Conservation (phyloP, 495 filamentous ascomycete genomes). For the Aspergillus leporis region DNA sequence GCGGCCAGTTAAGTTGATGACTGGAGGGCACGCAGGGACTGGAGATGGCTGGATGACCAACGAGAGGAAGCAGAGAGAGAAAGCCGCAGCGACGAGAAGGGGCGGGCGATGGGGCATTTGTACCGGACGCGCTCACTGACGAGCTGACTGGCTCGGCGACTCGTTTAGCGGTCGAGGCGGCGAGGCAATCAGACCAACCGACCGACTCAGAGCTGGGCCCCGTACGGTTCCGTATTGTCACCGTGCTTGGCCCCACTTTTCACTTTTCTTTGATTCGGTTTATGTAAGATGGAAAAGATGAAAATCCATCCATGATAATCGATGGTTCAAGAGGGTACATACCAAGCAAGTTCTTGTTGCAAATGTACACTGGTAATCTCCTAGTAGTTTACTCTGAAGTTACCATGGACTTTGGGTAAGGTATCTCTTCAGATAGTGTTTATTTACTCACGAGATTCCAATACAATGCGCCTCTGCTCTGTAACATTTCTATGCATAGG, state of each 20-base stretch:
- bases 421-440: no score
- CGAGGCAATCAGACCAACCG: slow-evolving; percentile 21
- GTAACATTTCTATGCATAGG: no score
- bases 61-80: slow-evolving; percentile 47
- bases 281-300: slow-evolving; percentile 1
- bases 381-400: no score
- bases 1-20: slow-evolving; percentile 27
- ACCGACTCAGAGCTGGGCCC: slow-evolving; percentile 6
- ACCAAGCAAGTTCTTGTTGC: no score
- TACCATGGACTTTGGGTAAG: no score
- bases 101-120: slow-evolving; percentile 52
- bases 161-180: slow-evolving; percentile 23
- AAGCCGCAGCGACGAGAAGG: slow-evolving; percentile 41
- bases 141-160: slow-evolving; percentile 29
- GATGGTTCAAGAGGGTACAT: no score
- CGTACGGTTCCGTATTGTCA: slow-evolving; percentile 21
- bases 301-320: neutral
- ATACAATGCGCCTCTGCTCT: no score
- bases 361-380: no score
- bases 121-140: slow-evolving; percentile 32
- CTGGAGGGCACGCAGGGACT: slow-evolving; percentile 30
- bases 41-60: slow-evolving; percentile 44
- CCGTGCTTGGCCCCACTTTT: slow-evolving; percentile 21
- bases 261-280: slow-evolving; percentile 9
- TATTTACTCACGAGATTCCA: no score